Percentiles rank a stretch among this genome's conserved stretches.
Conservation (phyloP, 805 yeast genomes). For the Suhomyces canberraensis region DNA sequence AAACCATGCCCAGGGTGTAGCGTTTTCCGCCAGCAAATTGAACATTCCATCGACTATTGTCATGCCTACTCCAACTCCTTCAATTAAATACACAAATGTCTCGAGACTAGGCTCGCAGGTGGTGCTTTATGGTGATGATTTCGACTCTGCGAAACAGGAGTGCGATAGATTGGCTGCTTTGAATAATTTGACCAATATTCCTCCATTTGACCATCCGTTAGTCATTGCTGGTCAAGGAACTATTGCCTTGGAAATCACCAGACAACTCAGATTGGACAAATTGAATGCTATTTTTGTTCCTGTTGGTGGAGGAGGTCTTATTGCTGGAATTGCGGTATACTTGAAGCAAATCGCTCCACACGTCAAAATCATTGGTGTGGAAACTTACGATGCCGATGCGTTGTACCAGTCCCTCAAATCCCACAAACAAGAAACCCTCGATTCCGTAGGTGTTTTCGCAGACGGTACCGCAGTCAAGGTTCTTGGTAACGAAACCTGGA, state of each 20-base stretch:
- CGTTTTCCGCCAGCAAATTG: constrained; percentile 80
- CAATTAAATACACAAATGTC: constrained; percentile 89
- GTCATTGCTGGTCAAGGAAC: constrained; percentile 99
- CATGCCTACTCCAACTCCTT: constrained; percentile 97
- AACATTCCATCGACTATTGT: constrained; percentile 94
- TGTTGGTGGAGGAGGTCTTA: constrained; percentile 96
- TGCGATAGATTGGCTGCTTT: constrained; percentile 68
- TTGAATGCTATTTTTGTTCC: constrained; percentile 87
- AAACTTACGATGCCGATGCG: constrained; percentile 95
- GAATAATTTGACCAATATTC: constrained; percentile 80
- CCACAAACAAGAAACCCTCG: constrained; percentile 53
- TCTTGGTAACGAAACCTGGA: constrained; percentile 88
- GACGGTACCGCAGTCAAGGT: constrained; percentile 96
- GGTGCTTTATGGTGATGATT: constrained; percentile 88
- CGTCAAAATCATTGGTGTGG: constrained; percentile 92
- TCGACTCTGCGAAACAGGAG: constrained; percentile 91
- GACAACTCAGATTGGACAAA: constrained; percentile 77
- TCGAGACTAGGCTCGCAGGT: constrained; percentile 91
- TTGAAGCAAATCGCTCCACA: constrained; percentile 97
- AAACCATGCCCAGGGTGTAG: constrained; percentile 99
- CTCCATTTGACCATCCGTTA: constrained; percentile 98
- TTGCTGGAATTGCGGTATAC: constrained; percentile 88
- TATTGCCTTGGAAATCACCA: constrained; percentile 84
- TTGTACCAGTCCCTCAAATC: constrained; percentile 64
- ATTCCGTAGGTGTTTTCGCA: constrained; percentile 91